Conservation (phyloP, 208 protist species). For the Trypanosoma mega region DNA sequence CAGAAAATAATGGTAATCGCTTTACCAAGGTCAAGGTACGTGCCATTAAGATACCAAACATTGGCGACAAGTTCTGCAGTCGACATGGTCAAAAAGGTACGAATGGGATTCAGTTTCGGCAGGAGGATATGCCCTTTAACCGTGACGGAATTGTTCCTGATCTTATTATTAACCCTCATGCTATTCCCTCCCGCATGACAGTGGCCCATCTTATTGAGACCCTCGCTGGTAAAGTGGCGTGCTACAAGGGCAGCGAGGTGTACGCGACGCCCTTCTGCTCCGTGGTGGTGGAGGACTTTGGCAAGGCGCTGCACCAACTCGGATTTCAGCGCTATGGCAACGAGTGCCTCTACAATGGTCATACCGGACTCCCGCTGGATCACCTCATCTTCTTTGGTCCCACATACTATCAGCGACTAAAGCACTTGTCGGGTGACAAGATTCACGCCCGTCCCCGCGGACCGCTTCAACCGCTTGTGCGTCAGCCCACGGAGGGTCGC, state of each 20-base stretch:
- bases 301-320: conserved; percentile 57
- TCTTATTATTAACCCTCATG: conserved; percentile 99
- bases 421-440: conserved; percentile 98
- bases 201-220: conserved; percentile 96
- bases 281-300: conserved; percentile 86
- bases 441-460: conserved; percentile 90
- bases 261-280: conserved; percentile 96
- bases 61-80: conserved; percentile 98
- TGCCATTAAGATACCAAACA: conserved; percentile 94
- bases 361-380: conserved; percentile 92
- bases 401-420: conserved; percentile 97
- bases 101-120: conserved; percentile 94
- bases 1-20: conserved; percentile 88
- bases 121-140: conserved; percentile 98
- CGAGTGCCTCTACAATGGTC: conserved; percentile 95
- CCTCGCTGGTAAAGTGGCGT: conserved; percentile 84
- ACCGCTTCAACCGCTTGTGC: conserved; percentile 86
- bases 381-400: conserved; percentile 95
- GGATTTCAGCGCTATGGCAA: conserved; percentile 86
- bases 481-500: conserved; percentile 96
- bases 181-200: conserved; percentile 99
- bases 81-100: conserved; percentile 99
- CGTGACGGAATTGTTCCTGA: conserved; percentile 95
- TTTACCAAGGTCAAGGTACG: conserved; percentile 95
- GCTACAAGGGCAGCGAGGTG: conserved; percentile 76